phyloP scores from a whole-genome alignment of 495 filamentous ascomycete species.

The Zalerion maritima region DNA sequence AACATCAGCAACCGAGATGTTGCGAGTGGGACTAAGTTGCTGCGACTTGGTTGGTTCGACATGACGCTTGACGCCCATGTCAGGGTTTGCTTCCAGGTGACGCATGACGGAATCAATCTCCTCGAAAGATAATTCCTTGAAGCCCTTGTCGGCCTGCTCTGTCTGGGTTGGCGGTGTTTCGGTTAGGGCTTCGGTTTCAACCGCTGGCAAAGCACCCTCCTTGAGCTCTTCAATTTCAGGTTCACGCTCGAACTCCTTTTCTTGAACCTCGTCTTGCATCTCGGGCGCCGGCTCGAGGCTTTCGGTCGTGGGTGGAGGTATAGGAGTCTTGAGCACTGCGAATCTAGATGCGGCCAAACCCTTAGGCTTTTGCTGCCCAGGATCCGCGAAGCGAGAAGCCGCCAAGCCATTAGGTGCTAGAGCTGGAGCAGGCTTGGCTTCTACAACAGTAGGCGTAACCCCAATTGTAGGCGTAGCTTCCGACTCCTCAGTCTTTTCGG shows the following conservation, averaged over 20 bases:
- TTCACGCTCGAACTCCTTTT: too few species aligned
- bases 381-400: slow-evolving; percentile 1
- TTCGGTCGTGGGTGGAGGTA: too few species aligned
- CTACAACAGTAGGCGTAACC: too few species aligned
- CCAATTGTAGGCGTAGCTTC: slow-evolving; percentile 8
- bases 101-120: slow-evolving; percentile 82
- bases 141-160: too few species aligned
- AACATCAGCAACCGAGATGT: slow-evolving; percentile 19
- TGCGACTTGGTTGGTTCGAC: slow-evolving; percentile 32
- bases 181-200: too few species aligned
- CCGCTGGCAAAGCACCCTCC: too few species aligned
- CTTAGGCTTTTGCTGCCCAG: not conserved
- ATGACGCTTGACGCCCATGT: slow-evolving; percentile 53
- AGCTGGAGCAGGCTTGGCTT: slow-evolving; percentile 7
- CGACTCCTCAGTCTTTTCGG: slow-evolving; percentile 10
- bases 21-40: slow-evolving; percentile 24
- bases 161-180: too few species aligned
- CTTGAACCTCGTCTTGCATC: too few species aligned
- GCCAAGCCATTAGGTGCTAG: slow-evolving; percentile 2
- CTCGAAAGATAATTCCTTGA: slow-evolving; percentile 53
- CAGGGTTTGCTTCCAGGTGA: slow-evolving; percentile 53
- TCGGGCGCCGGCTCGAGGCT: too few species aligned
- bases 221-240: too few species aligned
- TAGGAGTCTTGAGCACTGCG: slow-evolving; percentile 1
- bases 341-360: slow-evolving; percentile 5